Conservation (phyloP, 805 yeast genomes). For the Nakazawaea peltata region DNA sequence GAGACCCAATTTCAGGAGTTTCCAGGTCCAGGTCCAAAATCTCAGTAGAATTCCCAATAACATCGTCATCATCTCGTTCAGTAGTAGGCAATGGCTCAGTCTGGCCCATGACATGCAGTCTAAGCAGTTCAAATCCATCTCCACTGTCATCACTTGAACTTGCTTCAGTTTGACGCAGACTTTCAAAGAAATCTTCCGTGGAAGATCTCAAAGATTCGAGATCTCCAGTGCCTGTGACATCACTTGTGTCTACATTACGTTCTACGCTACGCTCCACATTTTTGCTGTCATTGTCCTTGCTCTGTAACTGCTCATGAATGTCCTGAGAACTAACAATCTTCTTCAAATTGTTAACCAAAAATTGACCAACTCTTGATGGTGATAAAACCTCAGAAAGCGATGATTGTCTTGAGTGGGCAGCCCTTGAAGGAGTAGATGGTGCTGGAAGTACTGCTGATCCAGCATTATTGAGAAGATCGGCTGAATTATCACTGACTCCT, state of each 20-base stretch:
- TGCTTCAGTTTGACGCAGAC: neutral
- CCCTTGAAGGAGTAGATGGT: neutral
- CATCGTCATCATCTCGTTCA: slow-evolving; percentile 5
- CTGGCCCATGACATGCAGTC: neutral
- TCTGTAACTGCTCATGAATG: neutral
- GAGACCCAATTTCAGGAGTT: neutral
- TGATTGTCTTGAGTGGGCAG: slow-evolving; percentile 7
- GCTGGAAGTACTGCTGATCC: neutral
- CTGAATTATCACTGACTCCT: no score
- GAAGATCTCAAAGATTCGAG: neutral
- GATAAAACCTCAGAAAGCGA: slow-evolving; percentile 7
- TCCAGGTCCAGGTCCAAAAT: slow-evolving; percentile 23
- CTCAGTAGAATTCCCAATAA: slow-evolving; percentile 36
- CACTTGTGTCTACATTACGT: neutral
- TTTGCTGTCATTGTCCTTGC: neutral
- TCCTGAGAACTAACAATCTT: neutral
- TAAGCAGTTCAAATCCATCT: neutral
- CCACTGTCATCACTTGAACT: neutral
- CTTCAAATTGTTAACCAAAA: neutral
- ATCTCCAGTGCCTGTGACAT: neutral
- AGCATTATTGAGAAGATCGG: no score
- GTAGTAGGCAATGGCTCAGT: neutral
- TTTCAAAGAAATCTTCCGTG: neutral
- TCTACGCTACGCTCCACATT: neutral
- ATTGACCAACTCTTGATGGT: slow-evolving; percentile 8